A percentile compares a stretch with the other conserved stretches of the same genome.
These are phyloP conservation scores for Tetrastigma voinierianum DNA, from an alignment of 164 flowering plant genomes.

Conservation along the genomic window DNA sequence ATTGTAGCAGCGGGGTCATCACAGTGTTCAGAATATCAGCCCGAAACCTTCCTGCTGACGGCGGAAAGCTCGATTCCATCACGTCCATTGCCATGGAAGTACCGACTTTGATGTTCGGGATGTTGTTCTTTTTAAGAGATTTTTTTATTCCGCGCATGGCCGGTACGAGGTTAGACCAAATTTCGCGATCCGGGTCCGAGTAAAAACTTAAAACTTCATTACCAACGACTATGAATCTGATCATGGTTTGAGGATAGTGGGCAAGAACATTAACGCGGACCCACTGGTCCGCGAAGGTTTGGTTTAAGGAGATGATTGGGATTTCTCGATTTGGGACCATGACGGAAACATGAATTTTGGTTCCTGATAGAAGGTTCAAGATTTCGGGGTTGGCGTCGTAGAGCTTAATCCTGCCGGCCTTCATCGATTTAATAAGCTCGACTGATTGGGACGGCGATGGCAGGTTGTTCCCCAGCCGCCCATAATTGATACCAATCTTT, in stretches of 20 bases:
- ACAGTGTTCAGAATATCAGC: conserved; percentile 30
- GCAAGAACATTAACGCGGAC: conserved; percentile 29
- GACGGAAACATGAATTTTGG: conserved; percentile 29
- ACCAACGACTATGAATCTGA: conserved; percentile 35
- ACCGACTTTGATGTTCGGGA: conserved; percentile 49
- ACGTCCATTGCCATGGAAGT: conserved; percentile 71
- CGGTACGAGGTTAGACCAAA: conserved; percentile 47
- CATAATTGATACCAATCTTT: conserved; percentile 38
- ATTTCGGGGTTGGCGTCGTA: conserved; percentile 37
- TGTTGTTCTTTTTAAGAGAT: conserved; percentile 20
- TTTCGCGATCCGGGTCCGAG: conserved; percentile 14
- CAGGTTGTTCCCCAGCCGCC: conserved; percentile 32
- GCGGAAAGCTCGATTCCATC: conserved; percentile 45
- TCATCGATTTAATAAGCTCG: conserved; percentile 20
- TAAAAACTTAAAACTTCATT: conserved; percentile 34
- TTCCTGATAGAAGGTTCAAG: conserved; percentile 24
- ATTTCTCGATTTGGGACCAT: conserved; percentile 37
- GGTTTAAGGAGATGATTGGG: conserved; percentile 21
- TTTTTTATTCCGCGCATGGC: conserved; percentile 42
- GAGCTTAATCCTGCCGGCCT: conserved; percentile 30
- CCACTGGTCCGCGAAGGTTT: conserved; percentile 33
- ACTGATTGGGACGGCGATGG: conserved; percentile 34
- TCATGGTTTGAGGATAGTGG: conserved; percentile 33
- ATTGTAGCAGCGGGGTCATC: conserved; percentile 38
- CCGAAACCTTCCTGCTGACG: conserved; percentile 48